Base-by-base conservation (phyloP, 257 asterid species). In the Solanum piurae region DNA sequence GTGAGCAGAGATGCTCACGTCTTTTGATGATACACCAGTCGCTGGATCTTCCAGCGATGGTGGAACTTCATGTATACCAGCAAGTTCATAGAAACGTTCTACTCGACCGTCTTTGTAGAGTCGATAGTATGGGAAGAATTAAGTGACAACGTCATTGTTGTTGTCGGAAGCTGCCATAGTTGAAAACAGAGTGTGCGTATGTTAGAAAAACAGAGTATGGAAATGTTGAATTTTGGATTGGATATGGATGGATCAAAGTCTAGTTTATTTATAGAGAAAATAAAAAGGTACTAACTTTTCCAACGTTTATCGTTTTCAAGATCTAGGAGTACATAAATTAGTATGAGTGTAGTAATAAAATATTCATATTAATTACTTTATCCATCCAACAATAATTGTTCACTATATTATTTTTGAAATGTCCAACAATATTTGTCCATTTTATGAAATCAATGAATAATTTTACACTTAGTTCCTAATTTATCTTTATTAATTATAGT, bases 41-140 rank as follows among this genome's bases (percentile, higher is more conserved):
- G 38, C 8, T 12, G 90, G 84, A 40, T 90, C 88, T 33, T 89
- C 83, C 11, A 33, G 83, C 0, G 92, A 85, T 1, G 92, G 90
- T 5, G 93, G 89, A 36, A 91, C 89, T 76, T 76, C 58, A 6
- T 12, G 23, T n/a, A n/a, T 1, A 25, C 9, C 20, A 3, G 84
- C 87, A 12, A 86, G 42, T 21, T 42, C 83, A 5, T 38, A 64
- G 66, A 90, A 20, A 38, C 91, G 83, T 3, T 91, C 90, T 2
- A 91, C 91, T 1, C 83, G 82, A 52, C 93, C 92, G 27, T 88
- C 89, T 86, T 77, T 91, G 69, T 90, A 88, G 76, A 90, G 83
- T 38, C 60, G 86, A 58, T 89, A 36, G 33, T 12, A 14, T 5
- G 93, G 93, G 20, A 85, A 82, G 44, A 87, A 25, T 27, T 90